phyloP scores from a whole-genome alignment of 2,329 filamentous ascomycete genomes.

The Colletotrichum scovillei region DNA sequence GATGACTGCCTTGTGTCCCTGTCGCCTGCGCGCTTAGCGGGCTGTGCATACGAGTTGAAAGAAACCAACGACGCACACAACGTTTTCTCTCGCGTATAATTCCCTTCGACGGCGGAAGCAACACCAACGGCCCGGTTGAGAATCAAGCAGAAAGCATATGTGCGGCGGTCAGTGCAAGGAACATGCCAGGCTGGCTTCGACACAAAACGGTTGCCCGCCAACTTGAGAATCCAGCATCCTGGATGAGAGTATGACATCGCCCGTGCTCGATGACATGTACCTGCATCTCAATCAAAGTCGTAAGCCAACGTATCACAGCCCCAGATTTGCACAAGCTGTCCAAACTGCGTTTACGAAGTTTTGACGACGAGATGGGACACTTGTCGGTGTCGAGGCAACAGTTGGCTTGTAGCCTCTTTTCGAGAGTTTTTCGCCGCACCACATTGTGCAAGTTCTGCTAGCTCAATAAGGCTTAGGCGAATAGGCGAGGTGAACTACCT shows the following conservation, averaged over 20 bases:
- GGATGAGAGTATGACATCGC: constrained; percentile 3
- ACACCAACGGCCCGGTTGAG: not conserved
- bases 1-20: not conserved
- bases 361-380: not conserved
- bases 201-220: not conserved
- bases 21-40: not conserved
- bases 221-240: not conserved
- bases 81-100: constrained; percentile 7
- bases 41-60: constrained; percentile 1
- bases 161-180: not conserved
- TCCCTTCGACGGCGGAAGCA: not conserved
- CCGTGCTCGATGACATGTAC: not conserved
- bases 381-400: not conserved
- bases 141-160: not conserved
- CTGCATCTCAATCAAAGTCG: constrained; percentile 10
- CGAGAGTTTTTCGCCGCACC: not conserved
- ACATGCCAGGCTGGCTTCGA: not conserved
- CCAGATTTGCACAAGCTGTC: not conserved
- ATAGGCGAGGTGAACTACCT: not conserved
- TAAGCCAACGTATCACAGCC: constrained; percentile 28
- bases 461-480: not conserved
- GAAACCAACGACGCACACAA: not conserved
- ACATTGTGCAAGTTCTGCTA: not conserved
- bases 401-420: not conserved
- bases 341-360: not conserved